Percentiles rank a stretch among this genome's conserved stretches.
Conservation (phyloP, 768 basidiomycete genomes). For the Hypholoma sublateritium region DNA sequence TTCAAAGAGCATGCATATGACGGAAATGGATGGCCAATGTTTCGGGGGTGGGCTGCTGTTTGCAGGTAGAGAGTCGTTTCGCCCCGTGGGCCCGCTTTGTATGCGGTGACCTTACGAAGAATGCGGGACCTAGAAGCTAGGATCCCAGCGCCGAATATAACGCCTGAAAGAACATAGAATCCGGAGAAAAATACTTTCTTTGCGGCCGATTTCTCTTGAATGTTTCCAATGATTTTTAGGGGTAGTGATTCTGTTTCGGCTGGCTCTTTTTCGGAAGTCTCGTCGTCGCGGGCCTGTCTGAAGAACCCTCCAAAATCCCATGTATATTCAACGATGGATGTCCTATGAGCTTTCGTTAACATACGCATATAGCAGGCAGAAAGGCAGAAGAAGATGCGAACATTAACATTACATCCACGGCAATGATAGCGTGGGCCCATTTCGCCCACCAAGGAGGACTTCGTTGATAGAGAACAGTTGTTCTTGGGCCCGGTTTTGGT, state of each 20-base stretch:
- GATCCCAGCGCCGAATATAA: not conserved
- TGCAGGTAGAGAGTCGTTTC: constrained; percentile 6
- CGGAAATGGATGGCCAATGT: constrained; percentile 1
- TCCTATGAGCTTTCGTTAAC: constrained; percentile 2
- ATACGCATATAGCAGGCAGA: not conserved
- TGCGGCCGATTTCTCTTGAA: not conserved
- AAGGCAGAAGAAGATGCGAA: constrained; percentile 2
- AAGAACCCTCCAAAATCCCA: constrained; percentile 10
- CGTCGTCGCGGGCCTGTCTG: constrained; percentile 5
- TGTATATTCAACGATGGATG: constrained; percentile 14
- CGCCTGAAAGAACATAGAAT: not conserved
- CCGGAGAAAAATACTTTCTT: constrained; percentile 6
- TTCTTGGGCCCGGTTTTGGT: constrained; percentile 11
- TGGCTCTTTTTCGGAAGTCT: not conserved
- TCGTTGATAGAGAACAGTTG: constrained; percentile 3
- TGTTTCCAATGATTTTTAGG: not conserved
- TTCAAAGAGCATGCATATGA: constrained; percentile 1
- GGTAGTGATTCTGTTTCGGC: not conserved
- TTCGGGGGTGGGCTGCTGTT: constrained; percentile 10
- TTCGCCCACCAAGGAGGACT: not conserved
- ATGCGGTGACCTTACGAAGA: constrained; percentile 4
- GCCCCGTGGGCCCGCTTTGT: not conserved
- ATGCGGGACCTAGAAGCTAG: constrained; percentile 15
- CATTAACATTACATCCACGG: constrained; percentile 17
- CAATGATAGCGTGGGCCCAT: constrained; percentile 13